Conservation (phyloP, 106 monocot genomes). For the Dendrobium nobile region DNA sequence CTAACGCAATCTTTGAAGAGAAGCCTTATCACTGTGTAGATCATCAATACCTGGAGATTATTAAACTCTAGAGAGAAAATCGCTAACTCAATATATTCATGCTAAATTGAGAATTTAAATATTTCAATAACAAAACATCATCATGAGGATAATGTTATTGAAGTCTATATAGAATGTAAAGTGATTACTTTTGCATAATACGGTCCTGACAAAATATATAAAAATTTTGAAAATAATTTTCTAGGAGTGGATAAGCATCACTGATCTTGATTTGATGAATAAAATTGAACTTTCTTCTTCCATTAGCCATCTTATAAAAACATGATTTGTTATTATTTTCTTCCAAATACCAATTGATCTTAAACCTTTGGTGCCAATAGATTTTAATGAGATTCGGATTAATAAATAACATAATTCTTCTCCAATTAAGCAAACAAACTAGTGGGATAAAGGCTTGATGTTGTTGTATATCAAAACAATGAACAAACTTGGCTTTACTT, state of each 20-base stretch:
- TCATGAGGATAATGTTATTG: too few species aligned
- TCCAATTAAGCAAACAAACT: neutral
- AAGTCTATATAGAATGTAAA: neutral
- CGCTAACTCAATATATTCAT: too few species aligned
- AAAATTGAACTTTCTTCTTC: neutral
- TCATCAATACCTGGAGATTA: too few species aligned
- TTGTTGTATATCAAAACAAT: too few species aligned
- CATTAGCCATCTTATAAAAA: neutral
- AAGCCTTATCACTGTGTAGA: too few species aligned
- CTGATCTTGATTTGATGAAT: neutral
- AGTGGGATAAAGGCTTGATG: too few species aligned
- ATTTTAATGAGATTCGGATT: neutral
- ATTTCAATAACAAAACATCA: too few species aligned
- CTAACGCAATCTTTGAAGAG: too few species aligned
- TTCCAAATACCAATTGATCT: neutral
- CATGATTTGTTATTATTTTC: neutral
- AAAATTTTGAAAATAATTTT: too few species aligned
- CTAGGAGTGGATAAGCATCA: neutral
- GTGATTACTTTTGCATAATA: neutral
- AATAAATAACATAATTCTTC: neutral
- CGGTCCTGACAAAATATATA: neutral
- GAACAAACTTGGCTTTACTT: too few species aligned
- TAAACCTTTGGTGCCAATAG: neutral
- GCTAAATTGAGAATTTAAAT: too few species aligned
- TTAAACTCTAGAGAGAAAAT: too few species aligned